phyloP scores from a whole-genome alignment of 1,284 basidiomycete species.

The Blastosporella zonata region DNA sequence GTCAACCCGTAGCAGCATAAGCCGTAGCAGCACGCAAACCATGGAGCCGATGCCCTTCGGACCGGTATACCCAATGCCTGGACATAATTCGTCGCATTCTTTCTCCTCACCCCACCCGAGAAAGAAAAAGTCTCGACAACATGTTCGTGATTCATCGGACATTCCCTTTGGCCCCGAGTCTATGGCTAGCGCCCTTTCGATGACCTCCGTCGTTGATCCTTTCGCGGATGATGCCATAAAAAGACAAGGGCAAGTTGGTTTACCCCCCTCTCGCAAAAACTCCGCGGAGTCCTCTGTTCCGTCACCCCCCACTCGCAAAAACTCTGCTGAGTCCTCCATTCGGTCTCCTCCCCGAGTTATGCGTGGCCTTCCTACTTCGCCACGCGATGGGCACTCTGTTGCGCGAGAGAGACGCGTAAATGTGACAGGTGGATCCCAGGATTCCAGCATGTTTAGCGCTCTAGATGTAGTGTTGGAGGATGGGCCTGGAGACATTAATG shows the following conservation, averaged over 20 bases:
- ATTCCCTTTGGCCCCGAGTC: conserved; percentile 28
- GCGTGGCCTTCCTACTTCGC: conserved; percentile 17
- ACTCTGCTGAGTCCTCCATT: conserved; percentile 5
- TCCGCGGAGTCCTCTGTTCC: conserved; percentile 1
- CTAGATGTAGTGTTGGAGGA: conserved; percentile 19
- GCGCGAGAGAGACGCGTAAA: conserved; percentile 5
- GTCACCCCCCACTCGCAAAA: conserved; percentile 5
- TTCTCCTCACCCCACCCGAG: conserved; percentile 11
- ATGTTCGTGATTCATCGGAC: conserved; percentile 29
- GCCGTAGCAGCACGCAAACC: conserved; percentile 24
- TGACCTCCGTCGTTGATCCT: conserved; percentile 25
- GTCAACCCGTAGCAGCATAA: conserved; percentile 25
- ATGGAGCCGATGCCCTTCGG: conserved; percentile 17
- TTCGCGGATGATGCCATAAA: conserved; percentile 20
- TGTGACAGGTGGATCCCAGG: conserved; percentile 10
- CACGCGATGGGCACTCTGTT: conserved; percentile 9
- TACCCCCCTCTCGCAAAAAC: not conserved
- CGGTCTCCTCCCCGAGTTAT: conserved; percentile 8
- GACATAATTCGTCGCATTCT: conserved; percentile 9
- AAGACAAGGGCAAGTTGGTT: conserved; percentile 9
- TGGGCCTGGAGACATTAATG: conserved; percentile 20
- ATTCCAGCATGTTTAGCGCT: not conserved
- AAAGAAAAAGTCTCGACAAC: conserved; percentile 20
- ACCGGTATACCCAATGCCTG: not conserved
- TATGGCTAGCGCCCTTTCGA: conserved; percentile 22